Evolutionary conservation across 768 basidiomycete species (phyloP).

Genomic region (Clitopilus passeckerianus): DNA sequence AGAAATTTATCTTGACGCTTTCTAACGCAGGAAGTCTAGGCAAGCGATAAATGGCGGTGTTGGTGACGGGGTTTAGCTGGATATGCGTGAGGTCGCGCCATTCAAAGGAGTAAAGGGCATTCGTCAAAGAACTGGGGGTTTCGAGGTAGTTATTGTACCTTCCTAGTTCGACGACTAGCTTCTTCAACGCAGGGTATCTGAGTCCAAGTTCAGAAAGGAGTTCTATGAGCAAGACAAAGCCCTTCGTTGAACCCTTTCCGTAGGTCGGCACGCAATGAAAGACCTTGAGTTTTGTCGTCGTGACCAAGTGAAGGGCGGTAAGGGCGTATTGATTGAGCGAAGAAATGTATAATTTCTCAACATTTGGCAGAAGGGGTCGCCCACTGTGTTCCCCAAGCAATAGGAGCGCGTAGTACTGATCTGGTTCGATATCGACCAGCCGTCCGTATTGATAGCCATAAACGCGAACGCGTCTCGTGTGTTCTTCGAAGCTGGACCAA

Average conservation of each 20-base stretch:
- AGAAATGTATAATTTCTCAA: background rate
- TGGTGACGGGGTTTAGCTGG: background rate
- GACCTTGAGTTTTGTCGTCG: background rate
- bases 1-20: background rate
- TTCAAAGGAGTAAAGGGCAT: background rate
- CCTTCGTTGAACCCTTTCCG: background rate
- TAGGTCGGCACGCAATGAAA: background rate
- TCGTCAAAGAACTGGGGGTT: background rate
- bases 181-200: background rate
- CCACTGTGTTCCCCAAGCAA: background rate
- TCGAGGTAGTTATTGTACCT: background rate
- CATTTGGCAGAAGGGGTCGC: background rate
- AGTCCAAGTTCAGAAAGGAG: background rate
- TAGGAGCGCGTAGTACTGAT: background rate
- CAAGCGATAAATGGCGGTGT: background rate
- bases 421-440: background rate
- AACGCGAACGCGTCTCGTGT: background rate
- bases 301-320: background rate
- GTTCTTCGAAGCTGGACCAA: background rate
- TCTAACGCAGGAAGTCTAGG: background rate
- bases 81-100: background rate
- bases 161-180: background rate
- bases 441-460: background rate
- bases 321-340: background rate
- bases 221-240: background rate